phyloP scores from a whole-genome alignment of 345 rosid species.

The Gossypium turneri region DNA sequence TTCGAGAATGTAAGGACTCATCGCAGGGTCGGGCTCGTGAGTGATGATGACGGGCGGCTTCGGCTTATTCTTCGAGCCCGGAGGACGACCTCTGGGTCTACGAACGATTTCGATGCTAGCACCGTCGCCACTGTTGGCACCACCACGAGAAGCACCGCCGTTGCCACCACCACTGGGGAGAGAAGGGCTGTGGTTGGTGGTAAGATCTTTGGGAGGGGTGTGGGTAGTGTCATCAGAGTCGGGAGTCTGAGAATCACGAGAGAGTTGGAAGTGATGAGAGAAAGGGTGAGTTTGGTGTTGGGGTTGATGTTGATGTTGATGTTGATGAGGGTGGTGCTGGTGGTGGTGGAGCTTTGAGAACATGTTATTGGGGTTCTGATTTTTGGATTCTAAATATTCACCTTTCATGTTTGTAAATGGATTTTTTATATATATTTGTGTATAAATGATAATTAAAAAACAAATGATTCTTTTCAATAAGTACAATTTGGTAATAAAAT shows the following conservation, averaged over 20 bases:
- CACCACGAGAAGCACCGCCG: slow-evolving; percentile 21
- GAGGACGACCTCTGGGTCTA: slow-evolving; percentile 84
- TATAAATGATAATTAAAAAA: neutral
- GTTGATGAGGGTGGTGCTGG: slow-evolving; percentile 14
- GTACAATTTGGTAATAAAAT: slow-evolving; percentile 6
- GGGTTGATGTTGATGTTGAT: slow-evolving; percentile 18
- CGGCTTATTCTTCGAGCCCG: slow-evolving; percentile 87
- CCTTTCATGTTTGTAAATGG: slow-evolving; percentile 48
- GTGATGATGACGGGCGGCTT: slow-evolving; percentile 62
- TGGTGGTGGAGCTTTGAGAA: slow-evolving; percentile 52
- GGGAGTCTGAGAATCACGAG: slow-evolving; percentile 33
- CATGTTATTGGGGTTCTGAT: slow-evolving; percentile 36
- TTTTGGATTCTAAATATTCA: slow-evolving; percentile 41
- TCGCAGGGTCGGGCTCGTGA: slow-evolving; percentile 59
- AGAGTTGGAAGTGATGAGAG: slow-evolving; percentile 45
- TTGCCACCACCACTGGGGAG: slow-evolving; percentile 8
- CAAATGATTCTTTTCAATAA: neutral
- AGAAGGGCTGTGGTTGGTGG: slow-evolving; percentile 5
- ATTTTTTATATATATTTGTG: neutral
- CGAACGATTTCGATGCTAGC: slow-evolving; percentile 70
- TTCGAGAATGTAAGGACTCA: slow-evolving; percentile 91
- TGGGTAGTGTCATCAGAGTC: slow-evolving; percentile 25
- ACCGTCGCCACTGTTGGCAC: slow-evolving; percentile 35
- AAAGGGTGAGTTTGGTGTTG: slow-evolving; percentile 34
- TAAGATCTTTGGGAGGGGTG: slow-evolving; percentile 10